Evolutionary conservation across 1,139 yeast genomes (phyloP).

Genomic region (Debaryomycetaceae sp.): DNA sequence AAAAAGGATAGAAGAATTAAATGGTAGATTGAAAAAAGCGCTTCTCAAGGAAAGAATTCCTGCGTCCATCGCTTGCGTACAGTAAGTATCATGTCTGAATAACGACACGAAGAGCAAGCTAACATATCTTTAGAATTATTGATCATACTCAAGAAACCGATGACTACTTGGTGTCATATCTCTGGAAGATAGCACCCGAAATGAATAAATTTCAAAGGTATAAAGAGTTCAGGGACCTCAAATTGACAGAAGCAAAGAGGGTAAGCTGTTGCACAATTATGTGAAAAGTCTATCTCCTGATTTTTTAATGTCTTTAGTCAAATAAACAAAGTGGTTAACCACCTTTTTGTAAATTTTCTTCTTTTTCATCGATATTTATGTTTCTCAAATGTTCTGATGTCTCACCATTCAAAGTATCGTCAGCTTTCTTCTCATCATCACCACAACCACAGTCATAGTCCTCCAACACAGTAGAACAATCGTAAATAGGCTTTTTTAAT

Average conservation of each 20-base stretch:
- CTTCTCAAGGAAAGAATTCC: conserved; percentile 59
- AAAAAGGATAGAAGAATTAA: conserved; percentile 61
- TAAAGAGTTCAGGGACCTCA: conserved; percentile 17
- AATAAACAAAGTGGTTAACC: conserved; percentile 16
- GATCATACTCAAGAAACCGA: conserved; percentile 46
- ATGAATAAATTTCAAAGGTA: conserved; percentile 42
- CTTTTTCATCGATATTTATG: conserved; percentile 43
- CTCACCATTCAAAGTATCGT: conserved; percentile 34
- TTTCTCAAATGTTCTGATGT: conserved; percentile 37
- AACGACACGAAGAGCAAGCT: conserved; percentile 7
- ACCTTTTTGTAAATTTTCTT: conserved; percentile 36
- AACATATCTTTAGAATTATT: conserved; percentile 25
- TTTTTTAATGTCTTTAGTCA: background rate
- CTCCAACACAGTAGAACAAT: conserved; percentile 78
- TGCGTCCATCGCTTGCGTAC: conserved; percentile 63
- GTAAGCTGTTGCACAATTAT: conserved; percentile 47
- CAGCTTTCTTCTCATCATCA: conserved; percentile 53
- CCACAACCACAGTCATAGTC: conserved; percentile 98
- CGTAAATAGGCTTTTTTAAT: conserved; percentile 68
- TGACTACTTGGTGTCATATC: conserved; percentile 51
- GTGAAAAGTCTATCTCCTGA: conserved; percentile 12
- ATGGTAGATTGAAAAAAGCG: conserved; percentile 51
- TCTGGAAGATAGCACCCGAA: conserved; percentile 50
- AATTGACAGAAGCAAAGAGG: conserved; percentile 7
- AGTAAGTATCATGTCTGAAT: conserved; percentile 18